Conservation (phyloP, 140 eudicot genomes). For the Flaveria floridana region DNA sequence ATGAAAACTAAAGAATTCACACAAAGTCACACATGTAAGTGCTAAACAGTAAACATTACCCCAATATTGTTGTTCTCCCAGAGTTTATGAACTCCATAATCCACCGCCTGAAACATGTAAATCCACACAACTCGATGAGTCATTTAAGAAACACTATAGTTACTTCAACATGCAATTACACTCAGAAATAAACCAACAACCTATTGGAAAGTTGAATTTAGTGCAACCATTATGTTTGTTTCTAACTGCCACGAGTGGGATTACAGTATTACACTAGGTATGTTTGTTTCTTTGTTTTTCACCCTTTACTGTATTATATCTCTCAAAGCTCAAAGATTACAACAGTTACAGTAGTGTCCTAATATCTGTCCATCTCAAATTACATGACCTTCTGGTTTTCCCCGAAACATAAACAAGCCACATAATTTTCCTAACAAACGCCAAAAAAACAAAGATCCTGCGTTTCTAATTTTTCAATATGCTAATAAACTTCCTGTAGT, state of each 20-base stretch:
- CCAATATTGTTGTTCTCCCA: conserved; percentile 75
- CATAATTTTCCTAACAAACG: not conserved
- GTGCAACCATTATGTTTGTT: not conserved
- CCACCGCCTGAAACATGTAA: conserved; percentile 62
- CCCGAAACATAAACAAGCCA: not conserved
- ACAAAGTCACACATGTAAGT: not conserved
- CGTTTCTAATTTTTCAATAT: not conserved
- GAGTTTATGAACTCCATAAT: conserved; percentile 58
- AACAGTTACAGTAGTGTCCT: not conserved
- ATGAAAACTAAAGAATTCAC: conserved; percentile 4
- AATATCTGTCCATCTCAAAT: not conserved
- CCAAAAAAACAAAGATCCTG: not conserved
- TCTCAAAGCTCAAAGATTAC: not conserved
- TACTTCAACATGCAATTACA: not conserved
- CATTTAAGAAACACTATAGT: not conserved
- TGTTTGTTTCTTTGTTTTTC: not conserved
- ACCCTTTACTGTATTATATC: not conserved
- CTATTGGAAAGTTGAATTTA: not conserved
- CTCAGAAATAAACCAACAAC: not conserved
- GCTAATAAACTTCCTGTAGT: not conserved
- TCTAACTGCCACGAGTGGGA: too few species aligned
- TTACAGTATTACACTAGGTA: too few species aligned
- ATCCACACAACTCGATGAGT: conserved; percentile 28
- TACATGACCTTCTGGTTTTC: conserved; percentile 14
- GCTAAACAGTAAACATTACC: conserved; percentile 41